Base-by-base conservation (phyloP, 768 basidiomycete genomes). In the Mycena galopus region DNA sequence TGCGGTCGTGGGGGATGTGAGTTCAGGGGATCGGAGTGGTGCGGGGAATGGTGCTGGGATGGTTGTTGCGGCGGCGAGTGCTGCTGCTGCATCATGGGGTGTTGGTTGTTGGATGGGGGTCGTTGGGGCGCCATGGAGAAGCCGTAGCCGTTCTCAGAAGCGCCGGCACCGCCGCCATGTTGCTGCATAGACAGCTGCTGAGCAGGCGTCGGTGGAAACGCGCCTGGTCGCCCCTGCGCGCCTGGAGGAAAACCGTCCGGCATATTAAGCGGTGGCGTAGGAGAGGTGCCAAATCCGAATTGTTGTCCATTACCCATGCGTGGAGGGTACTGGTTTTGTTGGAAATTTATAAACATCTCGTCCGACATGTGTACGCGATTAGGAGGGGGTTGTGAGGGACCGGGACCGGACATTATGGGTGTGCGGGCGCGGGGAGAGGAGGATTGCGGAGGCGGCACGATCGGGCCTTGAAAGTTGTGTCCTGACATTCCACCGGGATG, bases 101-200 rank as follows among this genome's bases (percentile, higher is more conserved):
- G 72, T 27, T 73, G 72, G 47, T 69, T 73, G 39, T 72, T 72
- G 69, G 72, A 73, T 75, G 78, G 86, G 79, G 71, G 81, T 79
- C 85, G 84, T 33, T 75, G 82, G 23, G 82, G 80, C 27, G 78
- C 75, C 51, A 81, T 77, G 62, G 12, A 21, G 29, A 67, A 67
- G n/a, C 78, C 77, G 59, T 81, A 81, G 27, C 79, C 79, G 62
- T 85, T 86, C 51, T 65, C 63, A 19, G n/a, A n/a, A n/a, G 50
- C 79, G 65, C 75, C 33, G 37, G 72, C 55, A 67, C 82, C 86
- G 39, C 69, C 77, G 57, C 84, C 81, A 71, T 85, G 86, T 84
- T 91, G 89, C 84, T 91, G 89, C 76, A 90, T 86, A 66, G 88
- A 88, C 71, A 88, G 86, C 66, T 89, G 88, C 77, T 94, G 92